A percentile compares a stretch with the other conserved stretches of the same genome.
Evolutionary conservation across 768 basidiomycete genomes (phyloP).

Genomic region (Leccinum rimulosum): DNA sequence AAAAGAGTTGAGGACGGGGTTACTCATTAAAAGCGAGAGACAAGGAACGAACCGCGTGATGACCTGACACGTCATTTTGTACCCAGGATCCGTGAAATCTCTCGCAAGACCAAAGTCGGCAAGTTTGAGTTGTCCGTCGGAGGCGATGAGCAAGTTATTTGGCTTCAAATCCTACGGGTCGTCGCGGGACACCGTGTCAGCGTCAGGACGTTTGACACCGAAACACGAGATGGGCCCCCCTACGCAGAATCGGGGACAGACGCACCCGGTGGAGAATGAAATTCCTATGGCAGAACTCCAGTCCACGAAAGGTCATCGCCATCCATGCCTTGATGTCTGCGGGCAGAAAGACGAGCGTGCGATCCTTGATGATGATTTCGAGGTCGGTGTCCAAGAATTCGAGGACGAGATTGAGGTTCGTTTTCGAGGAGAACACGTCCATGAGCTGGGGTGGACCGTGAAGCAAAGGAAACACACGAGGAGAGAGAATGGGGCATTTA

Average conservation of each 20-base stretch:
- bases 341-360: constrained; percentile 77
- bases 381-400: constrained; percentile 96
- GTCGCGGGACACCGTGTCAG: constrained; percentile 8
- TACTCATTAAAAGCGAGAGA: constrained; percentile 1
- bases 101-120: constrained; percentile 98
- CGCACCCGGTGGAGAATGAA: constrained; percentile 89
- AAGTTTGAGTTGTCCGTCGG: constrained; percentile 89
- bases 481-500: constrained; percentile 27
- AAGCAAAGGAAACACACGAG: not conserved
- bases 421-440: constrained; percentile 95
- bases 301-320: constrained; percentile 59
- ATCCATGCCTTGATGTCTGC: too few species aligned
- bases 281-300: constrained; percentile 98
- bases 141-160: constrained; percentile 93
- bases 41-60: constrained; percentile 76
- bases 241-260: constrained; percentile 13
- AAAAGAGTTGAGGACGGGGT: not conserved
- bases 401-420: constrained; percentile 94
- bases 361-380: constrained; percentile 95
- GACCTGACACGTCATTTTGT: constrained; percentile 97
- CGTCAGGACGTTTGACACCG: not conserved
- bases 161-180: constrained; percentile 86
- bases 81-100: constrained; percentile 92
- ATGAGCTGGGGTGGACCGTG: constrained; percentile 58
- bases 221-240: constrained; percentile 9